Evolutionary conservation across 2,329 filamentous ascomycete genomes (phyloP), one percentile per base, ranked within the genome.

Genomic region (Talaromyces sp.): DNA sequence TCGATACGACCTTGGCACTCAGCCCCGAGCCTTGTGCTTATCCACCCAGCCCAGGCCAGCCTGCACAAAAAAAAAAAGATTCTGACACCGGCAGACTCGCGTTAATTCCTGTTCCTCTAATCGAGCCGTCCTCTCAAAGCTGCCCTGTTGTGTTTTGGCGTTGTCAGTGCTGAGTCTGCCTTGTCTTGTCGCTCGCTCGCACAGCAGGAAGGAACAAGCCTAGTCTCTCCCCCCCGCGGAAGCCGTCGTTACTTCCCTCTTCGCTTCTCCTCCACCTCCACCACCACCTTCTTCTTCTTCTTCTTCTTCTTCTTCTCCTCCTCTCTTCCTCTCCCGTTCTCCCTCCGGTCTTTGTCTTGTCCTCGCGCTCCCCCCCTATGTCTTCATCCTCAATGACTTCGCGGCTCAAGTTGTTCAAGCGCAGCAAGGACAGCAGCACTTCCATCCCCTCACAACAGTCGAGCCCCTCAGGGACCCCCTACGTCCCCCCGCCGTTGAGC

Each of bases 371-470:
- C 57, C 60, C 57, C 47, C 59, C 62, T 63, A 44, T 62, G 44
- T 59, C 59, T 69, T 76, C 79, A 75, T 79, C 81, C 74, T 75
- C 76, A 72, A 82, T 83, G 79, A 82, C 75, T 75, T 78, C 79
- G 72, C 77, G 79, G 69, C 76, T 82, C 66, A 82, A 80, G 73
- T 81, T 81, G 57, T 73, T 75, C 71, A 75, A 75, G 68, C 80
- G 79, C 74, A 75, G 78, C 70, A 79, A 79, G 66, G 82, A 82
- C 69, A 82, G 81, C 75, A 81, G 76, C 74, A 75, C 75, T 61
- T 73, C 64, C 61, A 68, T 62, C 70, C 71, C 72, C 65, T 62
- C 51, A 64, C 65, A 65, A 68, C 69, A 68, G 63, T 70, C 72
- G 71, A 72, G 69, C 66, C 66, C 66, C 67, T 71, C 66, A 67